Evolutionary conservation across 225 moss, liverwort and hornwort species (phyloP).

Genomic region (Pleurozium schreberi): DNA sequence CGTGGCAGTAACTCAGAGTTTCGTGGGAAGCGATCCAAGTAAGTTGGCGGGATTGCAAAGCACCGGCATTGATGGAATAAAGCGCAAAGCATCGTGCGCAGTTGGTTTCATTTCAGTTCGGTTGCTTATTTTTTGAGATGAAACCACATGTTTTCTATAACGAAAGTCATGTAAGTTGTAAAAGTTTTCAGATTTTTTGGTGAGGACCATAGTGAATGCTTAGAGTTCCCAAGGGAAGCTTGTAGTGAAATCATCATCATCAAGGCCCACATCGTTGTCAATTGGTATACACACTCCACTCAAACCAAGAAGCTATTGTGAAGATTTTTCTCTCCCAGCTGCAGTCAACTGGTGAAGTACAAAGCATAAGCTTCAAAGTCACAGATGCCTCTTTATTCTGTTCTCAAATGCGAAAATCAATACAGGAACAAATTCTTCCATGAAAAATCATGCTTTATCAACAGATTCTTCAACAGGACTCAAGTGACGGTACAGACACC

Average conservation of each 20-base stretch:
- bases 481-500: not conserved
- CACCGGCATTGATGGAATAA: not conserved
- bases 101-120: not conserved
- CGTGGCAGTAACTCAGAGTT: not conserved
- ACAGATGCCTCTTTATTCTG: not conserved
- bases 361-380: not conserved
- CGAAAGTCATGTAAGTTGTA: not conserved
- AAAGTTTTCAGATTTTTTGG: not conserved
- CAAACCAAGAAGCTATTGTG: not conserved
- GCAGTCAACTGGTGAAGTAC: not conserved
- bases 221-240: not conserved
- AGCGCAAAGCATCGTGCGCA: not conserved
- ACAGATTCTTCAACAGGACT: not conserved
- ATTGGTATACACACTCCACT: not conserved
- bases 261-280: not conserved
- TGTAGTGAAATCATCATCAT: not conserved
- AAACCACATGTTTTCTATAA: not conserved
- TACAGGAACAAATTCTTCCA: not conserved
- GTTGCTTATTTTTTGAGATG: not conserved
- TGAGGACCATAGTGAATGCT: not conserved
- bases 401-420: not conserved
- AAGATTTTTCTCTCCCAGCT: not conserved
- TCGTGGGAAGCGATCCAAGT: not conserved
- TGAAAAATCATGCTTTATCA: not conserved
- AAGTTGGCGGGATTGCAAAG: not conserved